Base-by-base conservation (phyloP, 2,329 filamentous ascomycete genomes). In the Ophiocordyceps camponoti-leonardi region DNA sequence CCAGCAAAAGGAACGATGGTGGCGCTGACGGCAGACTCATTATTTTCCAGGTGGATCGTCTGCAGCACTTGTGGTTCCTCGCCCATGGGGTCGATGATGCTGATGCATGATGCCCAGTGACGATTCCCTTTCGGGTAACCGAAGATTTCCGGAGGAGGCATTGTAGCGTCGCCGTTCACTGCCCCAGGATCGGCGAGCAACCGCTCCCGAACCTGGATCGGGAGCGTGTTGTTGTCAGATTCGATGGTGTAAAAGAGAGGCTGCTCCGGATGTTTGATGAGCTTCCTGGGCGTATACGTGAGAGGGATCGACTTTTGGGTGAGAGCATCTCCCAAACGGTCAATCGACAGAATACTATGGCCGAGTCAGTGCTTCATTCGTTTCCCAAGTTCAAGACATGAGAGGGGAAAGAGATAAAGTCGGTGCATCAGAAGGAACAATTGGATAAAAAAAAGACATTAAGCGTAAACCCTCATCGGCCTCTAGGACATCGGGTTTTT, bases 31-130 rank as follows among this genome's bases (percentile, higher is more conserved):
- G 90, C 87, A 18, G 87, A 86, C 62, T 96, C 88, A 53, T 98
- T 96, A 39, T 92, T 81, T 44, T 83, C 81, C 0, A 98, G 65
- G 48, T 96, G 82, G 40, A 96, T 69, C 1, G 79, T 87, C 51
- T 84, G 80, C 5, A 92, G 61, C 1, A 94, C 81, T 4, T 64
- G 60, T 0, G 67, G 67, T 55, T 92, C 88, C 43, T 83, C 75
- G 16, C 69, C 75, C 3, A 90, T 60, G 0, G 92, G 88, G 56
- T 98, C 92, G 18, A 99, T 73, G 19, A 95, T 76, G 56, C 86
- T 87, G 52, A 99, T 88, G 61, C 88, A 96, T 11, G 90, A 96
- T 39, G 92, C 86, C 92, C 92, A 99, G 51, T 90, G 83, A 19
- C 85, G 83, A 48, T 76, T 79, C 22, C 79, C 87, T 47, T 81